Evolutionary conservation across 768 basidiomycete genomes (phyloP).

Genomic region (Coprinellus micaceus): DNA sequence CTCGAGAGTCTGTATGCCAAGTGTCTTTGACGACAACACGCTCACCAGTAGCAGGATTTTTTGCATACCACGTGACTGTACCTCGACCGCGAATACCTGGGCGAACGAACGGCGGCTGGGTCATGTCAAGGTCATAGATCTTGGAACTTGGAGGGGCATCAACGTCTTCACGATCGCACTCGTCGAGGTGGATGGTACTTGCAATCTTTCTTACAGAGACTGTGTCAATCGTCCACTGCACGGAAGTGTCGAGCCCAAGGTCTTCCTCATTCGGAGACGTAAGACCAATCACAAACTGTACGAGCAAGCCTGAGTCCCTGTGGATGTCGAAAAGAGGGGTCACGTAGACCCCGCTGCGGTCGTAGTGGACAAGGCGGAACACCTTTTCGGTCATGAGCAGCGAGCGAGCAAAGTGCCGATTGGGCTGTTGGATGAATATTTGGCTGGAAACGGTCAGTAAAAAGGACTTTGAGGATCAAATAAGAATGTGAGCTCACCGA

Average conservation of each 20-base stretch:
- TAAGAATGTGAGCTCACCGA: neutral
- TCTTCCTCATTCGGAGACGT: constrained; percentile 12
- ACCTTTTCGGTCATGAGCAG: constrained; percentile 13
- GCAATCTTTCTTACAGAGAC: neutral
- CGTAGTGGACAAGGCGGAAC: constrained; percentile 15
- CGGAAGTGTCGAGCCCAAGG: constrained; percentile 21
- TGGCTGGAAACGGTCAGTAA: constrained; percentile 5
- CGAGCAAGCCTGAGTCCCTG: constrained; percentile 11
- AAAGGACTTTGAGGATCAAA: neutral
- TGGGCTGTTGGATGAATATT: constrained; percentile 18
- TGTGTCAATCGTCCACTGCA: constrained; percentile 14
- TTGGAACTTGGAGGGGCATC: neutral
- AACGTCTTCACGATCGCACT: neutral
- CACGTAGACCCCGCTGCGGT: constrained; percentile 16
- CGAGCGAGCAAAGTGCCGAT: constrained; percentile 18
- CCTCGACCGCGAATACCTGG: constrained; percentile 18
- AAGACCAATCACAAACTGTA: constrained; percentile 19
- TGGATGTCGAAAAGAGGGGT: constrained; percentile 17
- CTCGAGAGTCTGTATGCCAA: constrained; percentile 12
- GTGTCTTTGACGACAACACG: constrained; percentile 19
- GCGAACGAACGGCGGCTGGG: constrained; percentile 11
- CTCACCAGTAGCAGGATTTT: neutral
- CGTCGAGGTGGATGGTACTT: neutral
- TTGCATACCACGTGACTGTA: constrained; percentile 19
- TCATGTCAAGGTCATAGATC: neutral